Evolutionary conservation across 768 basidiomycete genomes (phyloP).

Genomic region (Auriscalpium vulgare): DNA sequence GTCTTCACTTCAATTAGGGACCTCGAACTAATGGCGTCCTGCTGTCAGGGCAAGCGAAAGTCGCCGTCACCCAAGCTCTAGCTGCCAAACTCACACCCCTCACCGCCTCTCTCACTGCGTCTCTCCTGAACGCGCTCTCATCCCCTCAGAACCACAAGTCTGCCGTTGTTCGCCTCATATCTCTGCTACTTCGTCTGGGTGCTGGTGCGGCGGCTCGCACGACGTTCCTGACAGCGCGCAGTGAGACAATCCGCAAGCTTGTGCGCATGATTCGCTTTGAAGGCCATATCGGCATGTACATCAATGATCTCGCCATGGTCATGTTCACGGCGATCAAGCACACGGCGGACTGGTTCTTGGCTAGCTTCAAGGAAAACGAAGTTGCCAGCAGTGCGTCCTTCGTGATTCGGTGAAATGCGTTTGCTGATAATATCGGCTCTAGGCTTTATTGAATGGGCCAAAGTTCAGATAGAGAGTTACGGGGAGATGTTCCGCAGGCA

Average conservation of each 20-base stretch:
- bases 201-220: constrained; percentile 72
- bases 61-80: constrained; percentile 44
- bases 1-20: neutral
- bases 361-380: constrained; percentile 92
- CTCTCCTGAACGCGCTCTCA: constrained; percentile 68
- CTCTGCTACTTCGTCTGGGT: constrained; percentile 66
- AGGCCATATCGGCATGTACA: constrained; percentile 78
- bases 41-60: constrained; percentile 49
- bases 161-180: constrained; percentile 59
- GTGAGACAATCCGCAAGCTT: constrained; percentile 63
- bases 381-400: constrained; percentile 74
- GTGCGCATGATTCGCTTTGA: constrained; percentile 87
- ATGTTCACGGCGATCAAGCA: constrained; percentile 94
- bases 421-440: neutral
- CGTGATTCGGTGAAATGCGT: neutral
- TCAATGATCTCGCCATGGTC: constrained; percentile 82
- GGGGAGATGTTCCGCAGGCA: constrained; percentile 84
- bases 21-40: neutral
- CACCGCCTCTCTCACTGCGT: constrained; percentile 56
- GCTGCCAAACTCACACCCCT: constrained; percentile 56
- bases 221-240: constrained; percentile 75
- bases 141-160: constrained; percentile 73
- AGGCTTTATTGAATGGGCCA: constrained; percentile 97
- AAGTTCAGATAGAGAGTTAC: constrained; percentile 74
- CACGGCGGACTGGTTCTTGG: constrained; percentile 96